Evolutionary conservation across 208 protist genomes (phyloP).

Genomic region (Acanthamoeba castellanii): DNA sequence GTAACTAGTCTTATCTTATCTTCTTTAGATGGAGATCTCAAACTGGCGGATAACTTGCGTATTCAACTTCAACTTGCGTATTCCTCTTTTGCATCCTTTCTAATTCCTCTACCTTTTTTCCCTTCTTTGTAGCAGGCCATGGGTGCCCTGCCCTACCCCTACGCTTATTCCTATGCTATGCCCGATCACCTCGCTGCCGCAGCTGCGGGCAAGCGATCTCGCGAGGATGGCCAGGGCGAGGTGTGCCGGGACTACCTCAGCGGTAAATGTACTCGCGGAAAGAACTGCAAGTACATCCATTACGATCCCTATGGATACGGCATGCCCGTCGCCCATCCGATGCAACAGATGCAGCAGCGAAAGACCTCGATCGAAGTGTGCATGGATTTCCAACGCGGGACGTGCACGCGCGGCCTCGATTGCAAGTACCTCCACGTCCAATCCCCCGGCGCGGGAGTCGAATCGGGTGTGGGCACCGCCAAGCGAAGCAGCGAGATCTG

Average conservation of each 20-base stretch:
- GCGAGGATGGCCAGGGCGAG: background rate
- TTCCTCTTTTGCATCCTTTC: background rate
- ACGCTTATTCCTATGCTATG: conserved; percentile 14
- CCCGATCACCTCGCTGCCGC: background rate
- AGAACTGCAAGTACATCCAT: conserved; percentile 45
- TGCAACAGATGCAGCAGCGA: background rate
- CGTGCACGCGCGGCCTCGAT: background rate
- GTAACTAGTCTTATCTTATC: too few relatives aligned
- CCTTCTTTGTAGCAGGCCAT: background rate
- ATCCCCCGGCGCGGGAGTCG: background rate
- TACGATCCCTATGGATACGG: background rate
- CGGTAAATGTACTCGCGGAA: conserved; percentile 20
- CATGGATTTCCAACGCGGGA: conserved; percentile 7
- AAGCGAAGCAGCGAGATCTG: conserved; percentile 23
- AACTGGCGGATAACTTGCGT: too few relatives aligned
- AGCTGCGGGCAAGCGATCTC: background rate
- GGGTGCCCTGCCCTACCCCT: background rate
- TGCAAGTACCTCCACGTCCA: conserved; percentile 42
- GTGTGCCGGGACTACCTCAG: conserved; percentile 32
- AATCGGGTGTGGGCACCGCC: background rate
- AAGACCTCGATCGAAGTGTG: conserved; percentile 41
- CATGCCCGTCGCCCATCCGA: background rate
- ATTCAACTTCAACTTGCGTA: too few relatives aligned
- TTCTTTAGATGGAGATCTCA: too few relatives aligned
- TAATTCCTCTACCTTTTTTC: background rate